Evolutionary conservation across 1,139 yeast genomes (phyloP).

Genomic region (Geotrichum restrictum): DNA sequence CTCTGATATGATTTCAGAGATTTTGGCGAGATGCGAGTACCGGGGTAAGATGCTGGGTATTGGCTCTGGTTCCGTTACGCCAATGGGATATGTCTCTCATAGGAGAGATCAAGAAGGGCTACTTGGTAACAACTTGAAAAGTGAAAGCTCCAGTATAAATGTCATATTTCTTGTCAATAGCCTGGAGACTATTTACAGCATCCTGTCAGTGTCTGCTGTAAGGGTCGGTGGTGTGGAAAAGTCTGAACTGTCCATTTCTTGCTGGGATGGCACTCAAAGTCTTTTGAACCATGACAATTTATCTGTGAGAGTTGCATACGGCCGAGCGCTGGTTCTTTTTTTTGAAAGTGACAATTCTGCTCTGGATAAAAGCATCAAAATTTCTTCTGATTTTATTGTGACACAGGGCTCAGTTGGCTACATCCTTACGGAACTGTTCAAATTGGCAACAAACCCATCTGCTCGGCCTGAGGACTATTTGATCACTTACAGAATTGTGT

Average conservation of each 20-base stretch:
- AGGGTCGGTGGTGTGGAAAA: slow-evolving; percentile 2
- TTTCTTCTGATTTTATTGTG: slow-evolving; percentile 1
- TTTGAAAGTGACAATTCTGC: slow-evolving; percentile 20
- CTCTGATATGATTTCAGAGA: slow-evolving; percentile 65
- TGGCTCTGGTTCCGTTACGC: slow-evolving; percentile 1
- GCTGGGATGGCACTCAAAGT: slow-evolving; percentile 38
- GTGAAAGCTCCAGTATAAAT: background rate
- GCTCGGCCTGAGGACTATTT: background rate
- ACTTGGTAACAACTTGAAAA: background rate
- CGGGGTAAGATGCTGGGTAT: background rate
- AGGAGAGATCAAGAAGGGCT: background rate
- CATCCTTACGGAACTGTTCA: slow-evolving; percentile 4
- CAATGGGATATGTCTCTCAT: background rate
- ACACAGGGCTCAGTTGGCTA: slow-evolving; percentile 10
- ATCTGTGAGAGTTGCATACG: slow-evolving; percentile 31
- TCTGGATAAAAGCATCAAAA: background rate
- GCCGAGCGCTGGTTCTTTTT: slow-evolving; percentile 29
- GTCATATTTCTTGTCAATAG: background rate
- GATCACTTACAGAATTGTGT: background rate
- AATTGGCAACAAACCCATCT: slow-evolving; percentile 3
- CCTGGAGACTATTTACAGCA: slow-evolving; percentile 11
- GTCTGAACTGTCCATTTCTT: slow-evolving; percentile 22
- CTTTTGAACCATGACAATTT: slow-evolving; percentile 30
- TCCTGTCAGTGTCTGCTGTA: slow-evolving; percentile 3
- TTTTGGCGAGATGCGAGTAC: slow-evolving; percentile 25